These are phyloP conservation scores for Podaxis mareebaensis DNA, from an alignment of 768 basidiomycete species.

Conservation along the genomic window DNA sequence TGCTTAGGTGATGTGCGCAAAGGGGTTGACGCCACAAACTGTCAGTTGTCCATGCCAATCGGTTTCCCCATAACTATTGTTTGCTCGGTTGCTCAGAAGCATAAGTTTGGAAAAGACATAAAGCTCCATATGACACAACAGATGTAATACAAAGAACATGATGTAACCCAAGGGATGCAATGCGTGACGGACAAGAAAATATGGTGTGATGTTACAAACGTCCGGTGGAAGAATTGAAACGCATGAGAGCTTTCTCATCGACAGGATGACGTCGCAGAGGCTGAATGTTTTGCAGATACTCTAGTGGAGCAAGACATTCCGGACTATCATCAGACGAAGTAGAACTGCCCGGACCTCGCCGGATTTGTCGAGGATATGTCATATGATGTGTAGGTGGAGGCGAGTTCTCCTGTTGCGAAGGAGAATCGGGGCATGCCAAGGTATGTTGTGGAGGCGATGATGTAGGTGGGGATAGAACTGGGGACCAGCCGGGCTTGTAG, in stretches of 20 bases:
- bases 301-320: slow-evolving; percentile 57
- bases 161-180: slow-evolving; percentile 6
- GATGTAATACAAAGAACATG: slow-evolving; percentile 1
- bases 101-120: neutral
- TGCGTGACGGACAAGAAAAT: neutral
- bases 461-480: slow-evolving; percentile 21
- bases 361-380: slow-evolving; percentile 19
- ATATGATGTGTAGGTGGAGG: slow-evolving; percentile 3
- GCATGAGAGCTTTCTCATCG: slow-evolving; percentile 50
- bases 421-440: slow-evolving; percentile 22
- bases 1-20: slow-evolving; percentile 2
- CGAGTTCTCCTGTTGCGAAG: slow-evolving; percentile 18
- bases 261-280: slow-evolving; percentile 68
- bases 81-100: neutral
- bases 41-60: slow-evolving; percentile 15
- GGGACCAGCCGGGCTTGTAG: slow-evolving; percentile 35
- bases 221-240: slow-evolving; percentile 29
- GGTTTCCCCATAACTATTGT: slow-evolving; percentile 1
- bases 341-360: slow-evolving; percentile 29
- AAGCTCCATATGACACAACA: slow-evolving; percentile 6
- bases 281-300: slow-evolving; percentile 66
- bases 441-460: slow-evolving; percentile 21
- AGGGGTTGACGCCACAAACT: slow-evolving; percentile 15
- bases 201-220: slow-evolving; percentile 14
- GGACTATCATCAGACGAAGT: slow-evolving; percentile 31